Evolutionary conservation across 768 basidiomycete genomes (phyloP), one percentile per base, ranked within the genome.

Genomic region (Terana coerulea): DNA sequence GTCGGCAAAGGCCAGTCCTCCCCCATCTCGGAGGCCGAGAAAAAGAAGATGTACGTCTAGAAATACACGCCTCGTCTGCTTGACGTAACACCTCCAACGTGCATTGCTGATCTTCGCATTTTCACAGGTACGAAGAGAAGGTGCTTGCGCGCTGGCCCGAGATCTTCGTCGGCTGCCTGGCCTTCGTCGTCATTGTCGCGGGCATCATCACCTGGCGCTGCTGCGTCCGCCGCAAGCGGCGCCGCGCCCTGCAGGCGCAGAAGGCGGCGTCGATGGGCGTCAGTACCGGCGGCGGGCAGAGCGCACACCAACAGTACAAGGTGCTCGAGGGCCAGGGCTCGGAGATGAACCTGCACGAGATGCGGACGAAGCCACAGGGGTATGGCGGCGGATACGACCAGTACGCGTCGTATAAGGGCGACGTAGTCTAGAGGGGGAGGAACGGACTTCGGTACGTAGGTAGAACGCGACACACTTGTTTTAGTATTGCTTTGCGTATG

Each of bases 1-100:
- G 64, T 73, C 0, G 71, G 72, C 7, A 72, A 88, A 59, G 69
- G 73, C 67, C 76, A 80, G 52, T 74, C 77, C 55, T 88, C 86
- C 0, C 87, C 86, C 2, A 73, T 86, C 36, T 60, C 61, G 2
- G 47, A 49, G 14, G 64, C 53, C 0, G 64, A 65, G 53, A 65
- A 65, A 58, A 63, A 65, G 49, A 56, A 61, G 37, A 43, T 39
- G 64, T 65, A 43, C 39, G 64, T 54, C 29, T n/a, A n/a, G n/a
- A n/a, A 35, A 35, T 10, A 35, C n/a, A 35, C 12, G 1, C 6
- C 22, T 29, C 17, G 14, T 35, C 3, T n/a, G 11, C 5, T 15
- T n/a, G n/a, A n/a, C n/a, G n/a, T n/a, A n/a, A n/a, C n/a, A n/a
- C n/a, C n/a, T n/a, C n/a, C n/a, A n/a, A n/a, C n/a, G n/a, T n/a